phyloP scores from a whole-genome alignment of 805 yeast genomes.

The Candida sakaeoensis region DNA sequence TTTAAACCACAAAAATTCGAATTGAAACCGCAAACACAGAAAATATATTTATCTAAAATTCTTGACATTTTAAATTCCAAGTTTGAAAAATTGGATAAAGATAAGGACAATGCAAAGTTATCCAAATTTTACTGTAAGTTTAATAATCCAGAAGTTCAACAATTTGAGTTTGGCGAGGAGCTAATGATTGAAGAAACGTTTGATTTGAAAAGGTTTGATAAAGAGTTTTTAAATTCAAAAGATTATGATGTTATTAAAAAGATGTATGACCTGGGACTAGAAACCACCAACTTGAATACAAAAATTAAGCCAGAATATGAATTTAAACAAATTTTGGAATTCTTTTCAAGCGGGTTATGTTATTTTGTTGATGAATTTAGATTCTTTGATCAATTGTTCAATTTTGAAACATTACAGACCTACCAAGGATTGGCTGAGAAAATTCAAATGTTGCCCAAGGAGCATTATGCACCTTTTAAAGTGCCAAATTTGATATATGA shows the following conservation, averaged over 20 bases:
- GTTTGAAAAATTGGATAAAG: background rate
- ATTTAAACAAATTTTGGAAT: conserved; percentile 4
- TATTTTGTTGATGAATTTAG: conserved; percentile 5
- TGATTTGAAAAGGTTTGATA: conserved; percentile 1
- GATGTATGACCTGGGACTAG: conserved; percentile 6
- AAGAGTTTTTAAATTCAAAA: conserved; percentile 1
- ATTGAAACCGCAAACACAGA: background rate
- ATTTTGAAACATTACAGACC: conserved; percentile 5
- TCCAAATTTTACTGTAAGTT: conserved; percentile 1
- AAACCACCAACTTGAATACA: background rate
- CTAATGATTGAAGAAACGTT: conserved; percentile 6
- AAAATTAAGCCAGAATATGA: background rate
- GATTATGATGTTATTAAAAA: conserved; percentile 4
- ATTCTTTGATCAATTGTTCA: conserved; percentile 3
- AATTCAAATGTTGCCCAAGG: conserved; percentile 3
- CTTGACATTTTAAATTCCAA: conserved; percentile 3
- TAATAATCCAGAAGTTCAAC: conserved; percentile 1
- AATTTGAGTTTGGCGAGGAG: conserved; percentile 6
- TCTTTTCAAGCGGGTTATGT: conserved; percentile 2
- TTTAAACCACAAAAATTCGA: conserved; percentile 1
- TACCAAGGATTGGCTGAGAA: conserved; percentile 2
- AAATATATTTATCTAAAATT: conserved; percentile 1
- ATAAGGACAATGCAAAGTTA: background rate
- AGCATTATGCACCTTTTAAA: conserved; percentile 2
- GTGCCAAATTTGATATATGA: conserved; percentile 7